Evolutionary conservation across 768 basidiomycete genomes (phyloP), one percentile per base, ranked within the genome.

Genomic region (Phlebiopsis flavidoalba): DNA sequence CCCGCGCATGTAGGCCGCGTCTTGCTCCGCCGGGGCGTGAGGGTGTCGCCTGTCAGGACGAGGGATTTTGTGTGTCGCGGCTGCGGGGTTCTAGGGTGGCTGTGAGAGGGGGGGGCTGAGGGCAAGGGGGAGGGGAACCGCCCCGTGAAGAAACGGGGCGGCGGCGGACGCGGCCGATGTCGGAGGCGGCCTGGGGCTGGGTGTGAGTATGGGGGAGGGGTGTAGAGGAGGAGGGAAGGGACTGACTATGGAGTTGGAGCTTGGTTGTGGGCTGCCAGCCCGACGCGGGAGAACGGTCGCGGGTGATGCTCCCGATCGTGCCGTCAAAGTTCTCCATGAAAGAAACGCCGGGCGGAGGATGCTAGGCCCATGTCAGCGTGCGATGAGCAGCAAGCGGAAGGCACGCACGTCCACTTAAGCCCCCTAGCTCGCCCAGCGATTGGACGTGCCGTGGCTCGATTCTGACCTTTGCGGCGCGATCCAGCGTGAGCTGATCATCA

Each of bases 291-390:
- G 76, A 73, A 35, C 69, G 70, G 3, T 67, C 67, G 26, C 26
- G 26, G 0, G 77, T 71, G 31, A 79, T 66, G 2, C 70, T 64
- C 5, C 78, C 78, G 19, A 78, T 70, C 3, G 66, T 68, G 4
- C 75, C 72, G 8, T 76, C 71, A 45, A 74, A 78, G 55, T 79
- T 78, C 53, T 79, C 78, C 76, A 79, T 75, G 63, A 79, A 79
- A n/a, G n/a, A 58, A 79, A 76, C 8, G 68, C 73, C 3, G 77
- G 77, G 6, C 77, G 76, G 22, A 79, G 53, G 53, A 79, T 74
- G 17, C 76, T 78, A 59, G 43, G n/a, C n/a, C n/a, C n/a, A n/a
- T 19, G 19, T 33, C 48, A 24, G 26, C 12, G 17, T 45, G 54
- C 37, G 37, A 31, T 31, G 22, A 24, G 8, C 54, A 21, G n/a